Conservation (phyloP, 352 stramenopile genomes). For the Phytophthora constricta region DNA sequence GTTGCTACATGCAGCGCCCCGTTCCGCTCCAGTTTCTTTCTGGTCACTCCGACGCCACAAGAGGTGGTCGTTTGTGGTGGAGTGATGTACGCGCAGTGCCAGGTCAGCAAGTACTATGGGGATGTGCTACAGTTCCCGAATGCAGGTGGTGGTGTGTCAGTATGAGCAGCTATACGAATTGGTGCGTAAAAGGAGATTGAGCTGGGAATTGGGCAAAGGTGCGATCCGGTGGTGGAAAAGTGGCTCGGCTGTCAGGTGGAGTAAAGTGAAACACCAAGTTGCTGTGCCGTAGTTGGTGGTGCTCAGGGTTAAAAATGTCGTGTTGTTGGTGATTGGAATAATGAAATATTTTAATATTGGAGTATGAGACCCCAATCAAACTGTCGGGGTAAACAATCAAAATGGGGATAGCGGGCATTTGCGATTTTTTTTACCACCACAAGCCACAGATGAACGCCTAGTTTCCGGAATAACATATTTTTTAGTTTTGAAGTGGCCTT, state of each 20-base stretch:
- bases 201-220: conserved; percentile 3
- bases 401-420: no score
- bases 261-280: no score
- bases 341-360: no score
- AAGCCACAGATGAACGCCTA: no score
- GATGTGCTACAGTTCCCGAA: conserved; percentile 16
- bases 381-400: no score
- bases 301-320: no score
- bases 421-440: no score
- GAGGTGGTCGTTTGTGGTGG: conserved; percentile 27
- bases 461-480: no score
- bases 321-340: no score
- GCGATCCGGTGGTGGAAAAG: conserved; percentile 13
- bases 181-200: conserved; percentile 18
- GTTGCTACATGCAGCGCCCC: conserved; percentile 1
- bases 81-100: conserved; percentile 21
- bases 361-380: no score
- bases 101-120: conserved; percentile 15
- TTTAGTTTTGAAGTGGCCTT: no score
- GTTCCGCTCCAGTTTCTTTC: not conserved
- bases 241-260: conserved; percentile 29
- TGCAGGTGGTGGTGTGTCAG: conserved; percentile 21
- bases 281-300: no score
- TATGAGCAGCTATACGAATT: not conserved
- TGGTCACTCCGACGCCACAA: not conserved